A percentile compares a stretch with the other conserved stretches of the same genome.
Conservation (phyloP, 108 stramenopile species). For the Aurantiochytrium sp. region DNA sequence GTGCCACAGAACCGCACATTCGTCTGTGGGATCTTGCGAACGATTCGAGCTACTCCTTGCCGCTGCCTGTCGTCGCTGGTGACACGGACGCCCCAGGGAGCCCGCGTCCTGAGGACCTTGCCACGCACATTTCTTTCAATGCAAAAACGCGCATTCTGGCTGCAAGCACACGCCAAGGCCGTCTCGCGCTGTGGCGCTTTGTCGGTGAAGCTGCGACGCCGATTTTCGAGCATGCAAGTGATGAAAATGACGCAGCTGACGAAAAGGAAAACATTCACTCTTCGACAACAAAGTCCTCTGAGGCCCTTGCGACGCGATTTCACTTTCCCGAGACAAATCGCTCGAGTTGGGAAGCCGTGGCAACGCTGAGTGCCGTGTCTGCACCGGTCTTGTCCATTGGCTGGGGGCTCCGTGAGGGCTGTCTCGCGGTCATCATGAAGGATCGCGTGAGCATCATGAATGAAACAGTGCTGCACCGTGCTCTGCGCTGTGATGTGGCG, state of each 20-base stretch:
- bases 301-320: background rate
- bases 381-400: background rate
- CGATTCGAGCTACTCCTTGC: constrained; percentile 35
- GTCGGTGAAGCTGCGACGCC: constrained; percentile 27
- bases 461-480: constrained; percentile 36
- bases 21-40: constrained; percentile 46
- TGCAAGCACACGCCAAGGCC: constrained; percentile 43
- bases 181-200: constrained; percentile 48
- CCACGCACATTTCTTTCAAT: constrained; percentile 39
- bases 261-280: background rate
- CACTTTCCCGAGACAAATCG: background rate
- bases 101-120: constrained; percentile 16
- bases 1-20: constrained; percentile 38
- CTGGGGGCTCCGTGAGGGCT: background rate
- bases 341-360: background rate
- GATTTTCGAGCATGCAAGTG: background rate
- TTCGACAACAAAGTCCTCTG: background rate
- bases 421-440: background rate
- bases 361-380: background rate
- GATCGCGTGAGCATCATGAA: background rate
- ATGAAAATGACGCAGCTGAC: background rate
- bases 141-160: constrained; percentile 42
- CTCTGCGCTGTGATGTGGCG: background rate
- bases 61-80: constrained; percentile 24
- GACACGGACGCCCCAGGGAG: constrained; percentile 23